Base-by-base conservation (phyloP, 2,329 filamentous ascomycete genomes). In the Colletotrichum tofieldiae region DNA sequence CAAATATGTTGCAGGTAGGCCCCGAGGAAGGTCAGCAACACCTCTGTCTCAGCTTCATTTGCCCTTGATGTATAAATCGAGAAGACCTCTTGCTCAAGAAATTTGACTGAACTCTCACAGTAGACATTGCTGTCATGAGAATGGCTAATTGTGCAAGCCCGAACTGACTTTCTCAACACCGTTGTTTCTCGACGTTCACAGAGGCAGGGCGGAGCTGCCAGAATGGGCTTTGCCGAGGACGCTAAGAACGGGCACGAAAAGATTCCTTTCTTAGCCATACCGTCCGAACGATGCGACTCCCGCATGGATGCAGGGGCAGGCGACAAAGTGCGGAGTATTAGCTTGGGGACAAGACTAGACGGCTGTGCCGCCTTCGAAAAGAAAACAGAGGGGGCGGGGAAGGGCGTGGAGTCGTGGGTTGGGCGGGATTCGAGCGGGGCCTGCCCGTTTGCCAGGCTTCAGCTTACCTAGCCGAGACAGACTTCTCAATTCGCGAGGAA, bases 261-360 rank as follows among this genome's bases (percentile, higher is more conserved):
- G 16, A 32, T 41, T 35, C 64, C 32, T 32, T 59, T 43, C 23
- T 35, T 35, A 45, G 54, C 12, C n/a, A 29, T 26, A 49, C 29
- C 39, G 41, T 39, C 52, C 52, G 41, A 20, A 35, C 26, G 29
- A 35, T 32, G 18, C 49, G 20, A 16, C 39, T 23, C 43, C 23
- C 5, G 32, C 18, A 49, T 41, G 26, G 45, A 14, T 9, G 29
- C 32, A 52, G 32, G 29, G 60, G 32, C 11, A 39, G 32, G 49
- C 16, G n/a, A 26, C 14, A 39, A 55, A 47, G 39, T 67, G 65
- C n/a, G 49, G 58, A 67, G 49, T n/a, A 49, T 23, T 16, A n/a
- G 14, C 5, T 41, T 18, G 14, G 35, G 35, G 54, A 62, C 16
- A 32, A 45, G 8, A 60, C 20, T 39, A n/a, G 35, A 56, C 23